Conservation (phyloP, 306 rosid species). For the Casuarina glauca region DNA sequence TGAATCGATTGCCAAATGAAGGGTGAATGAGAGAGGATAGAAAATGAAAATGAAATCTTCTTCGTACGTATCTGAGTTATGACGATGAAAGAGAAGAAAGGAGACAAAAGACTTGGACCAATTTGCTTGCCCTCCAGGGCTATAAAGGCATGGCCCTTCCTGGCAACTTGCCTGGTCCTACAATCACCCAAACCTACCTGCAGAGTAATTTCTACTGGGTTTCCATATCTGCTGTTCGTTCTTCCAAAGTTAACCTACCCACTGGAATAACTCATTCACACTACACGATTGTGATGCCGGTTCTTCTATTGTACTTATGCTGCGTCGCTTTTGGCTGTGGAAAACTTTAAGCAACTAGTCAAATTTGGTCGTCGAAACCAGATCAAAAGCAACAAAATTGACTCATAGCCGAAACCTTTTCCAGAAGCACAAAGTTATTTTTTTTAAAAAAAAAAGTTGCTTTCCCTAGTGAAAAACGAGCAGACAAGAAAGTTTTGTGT, state of each 20-base stretch:
- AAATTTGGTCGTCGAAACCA: background rate
- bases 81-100: conserved; percentile 10
- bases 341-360: background rate
- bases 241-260: too few species aligned
- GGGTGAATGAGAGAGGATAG: conserved; percentile 2
- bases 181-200: background rate
- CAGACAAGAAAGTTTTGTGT: background rate
- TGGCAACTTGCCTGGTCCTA: conserved; percentile 35
- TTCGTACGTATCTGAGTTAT: background rate
- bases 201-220: conserved; percentile 7
- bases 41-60: background rate
- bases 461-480: background rate
- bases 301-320: background rate
- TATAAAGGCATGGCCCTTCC: conserved; percentile 36
- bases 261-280: too few species aligned
- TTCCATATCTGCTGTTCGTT: too few species aligned
- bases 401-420: conserved; percentile 1
- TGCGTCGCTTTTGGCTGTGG: background rate
- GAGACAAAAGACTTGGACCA: conserved; percentile 22
- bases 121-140: conserved; percentile 19
- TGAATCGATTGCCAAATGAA: background rate
- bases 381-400: background rate
- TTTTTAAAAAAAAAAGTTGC: background rate
- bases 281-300: background rate
- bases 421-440: background rate